Conservation (phyloP, 1,284 basidiomycete species). For the Amylostereum areolatum region DNA sequence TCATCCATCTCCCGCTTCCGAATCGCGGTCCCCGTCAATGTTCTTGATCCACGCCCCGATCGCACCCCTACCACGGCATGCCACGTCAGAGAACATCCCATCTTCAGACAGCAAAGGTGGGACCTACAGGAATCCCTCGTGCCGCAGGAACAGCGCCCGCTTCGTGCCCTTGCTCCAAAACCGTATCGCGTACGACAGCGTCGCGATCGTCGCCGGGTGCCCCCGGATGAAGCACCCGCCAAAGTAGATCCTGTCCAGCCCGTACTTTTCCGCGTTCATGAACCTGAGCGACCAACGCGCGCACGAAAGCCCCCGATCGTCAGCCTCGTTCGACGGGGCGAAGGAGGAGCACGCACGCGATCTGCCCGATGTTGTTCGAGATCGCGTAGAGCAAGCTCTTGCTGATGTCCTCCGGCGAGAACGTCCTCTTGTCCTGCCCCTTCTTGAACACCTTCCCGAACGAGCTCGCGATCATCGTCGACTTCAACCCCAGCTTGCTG, state of each 20-base stretch:
- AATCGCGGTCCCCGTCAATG: constrained; percentile 39
- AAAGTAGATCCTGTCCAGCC: constrained; percentile 96
- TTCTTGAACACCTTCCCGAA: constrained; percentile 99
- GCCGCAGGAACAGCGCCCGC: constrained; percentile 92
- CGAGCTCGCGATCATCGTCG: constrained; percentile 94
- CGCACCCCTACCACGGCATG: constrained; percentile 52
- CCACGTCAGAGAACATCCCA: constrained; percentile 7
- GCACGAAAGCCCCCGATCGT: too few species aligned
- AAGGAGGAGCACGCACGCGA: constrained; percentile 69
- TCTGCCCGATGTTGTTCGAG: constrained; percentile 99
- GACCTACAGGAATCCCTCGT: constrained; percentile 95
- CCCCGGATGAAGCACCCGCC: constrained; percentile 99
- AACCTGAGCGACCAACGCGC: constrained; percentile 50
- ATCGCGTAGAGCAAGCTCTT: constrained; percentile 92
- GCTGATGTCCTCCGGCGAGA: constrained; percentile 92
- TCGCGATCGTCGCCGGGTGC: constrained; percentile 95
- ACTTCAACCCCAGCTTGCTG: constrained; percentile 91
- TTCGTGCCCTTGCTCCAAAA: constrained; percentile 99
- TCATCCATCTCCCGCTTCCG: constrained; percentile 7
- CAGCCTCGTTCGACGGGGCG: too few species aligned
- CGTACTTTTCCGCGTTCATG: constrained; percentile 99
- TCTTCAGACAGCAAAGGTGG: not conserved
- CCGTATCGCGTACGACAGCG: constrained; percentile 96
- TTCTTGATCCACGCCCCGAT: constrained; percentile 98
- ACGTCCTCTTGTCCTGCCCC: constrained; percentile 68